These are phyloP conservation scores for Wilcoxina mikolae DNA, from an alignment of 495 filamentous ascomycete genomes.

Conservation along the genomic window DNA sequence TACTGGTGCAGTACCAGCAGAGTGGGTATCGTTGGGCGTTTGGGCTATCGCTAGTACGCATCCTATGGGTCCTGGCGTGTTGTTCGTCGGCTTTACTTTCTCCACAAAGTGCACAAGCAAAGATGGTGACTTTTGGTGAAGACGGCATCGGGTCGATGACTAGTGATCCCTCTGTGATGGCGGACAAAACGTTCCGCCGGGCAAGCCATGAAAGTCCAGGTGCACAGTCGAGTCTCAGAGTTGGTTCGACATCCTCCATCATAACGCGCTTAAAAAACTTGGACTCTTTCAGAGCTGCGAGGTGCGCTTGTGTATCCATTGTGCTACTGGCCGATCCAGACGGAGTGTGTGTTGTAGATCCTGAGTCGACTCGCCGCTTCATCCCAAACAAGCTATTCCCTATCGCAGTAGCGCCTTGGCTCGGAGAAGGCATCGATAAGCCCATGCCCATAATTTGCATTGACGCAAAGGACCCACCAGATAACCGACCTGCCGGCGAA, in stretches of 20 bases:
- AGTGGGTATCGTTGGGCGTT: constrained; percentile 78
- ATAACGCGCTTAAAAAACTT: constrained; percentile 84
- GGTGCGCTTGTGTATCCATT: neutral
- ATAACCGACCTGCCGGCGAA: constrained; percentile 50
- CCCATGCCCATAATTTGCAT: constrained; percentile 26
- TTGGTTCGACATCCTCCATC: constrained; percentile 86
- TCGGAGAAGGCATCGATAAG: constrained; percentile 14
- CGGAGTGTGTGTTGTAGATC: constrained; percentile 24
- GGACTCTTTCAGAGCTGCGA: constrained; percentile 56
- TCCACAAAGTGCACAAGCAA: constrained; percentile 78
- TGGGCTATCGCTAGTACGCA: constrained; percentile 71
- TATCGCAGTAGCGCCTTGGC: neutral
- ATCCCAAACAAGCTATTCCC: constrained; percentile 2
- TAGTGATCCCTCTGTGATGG: constrained; percentile 72
- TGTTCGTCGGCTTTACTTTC: constrained; percentile 55
- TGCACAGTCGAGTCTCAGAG: constrained; percentile 70
- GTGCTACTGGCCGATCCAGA: constrained; percentile 6
- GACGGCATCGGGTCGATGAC: constrained; percentile 70
- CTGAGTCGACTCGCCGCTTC: constrained; percentile 2
- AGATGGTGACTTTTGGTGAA: constrained; percentile 39
- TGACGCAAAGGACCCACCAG: constrained; percentile 36
- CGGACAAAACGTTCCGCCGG: constrained; percentile 61
- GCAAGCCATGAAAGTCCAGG: constrained; percentile 89
- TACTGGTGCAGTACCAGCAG: constrained; percentile 68
- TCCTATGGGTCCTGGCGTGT: constrained; percentile 68